Conservation (phyloP, 495 filamentous ascomycete genomes). For the Zalerion maritima region DNA sequence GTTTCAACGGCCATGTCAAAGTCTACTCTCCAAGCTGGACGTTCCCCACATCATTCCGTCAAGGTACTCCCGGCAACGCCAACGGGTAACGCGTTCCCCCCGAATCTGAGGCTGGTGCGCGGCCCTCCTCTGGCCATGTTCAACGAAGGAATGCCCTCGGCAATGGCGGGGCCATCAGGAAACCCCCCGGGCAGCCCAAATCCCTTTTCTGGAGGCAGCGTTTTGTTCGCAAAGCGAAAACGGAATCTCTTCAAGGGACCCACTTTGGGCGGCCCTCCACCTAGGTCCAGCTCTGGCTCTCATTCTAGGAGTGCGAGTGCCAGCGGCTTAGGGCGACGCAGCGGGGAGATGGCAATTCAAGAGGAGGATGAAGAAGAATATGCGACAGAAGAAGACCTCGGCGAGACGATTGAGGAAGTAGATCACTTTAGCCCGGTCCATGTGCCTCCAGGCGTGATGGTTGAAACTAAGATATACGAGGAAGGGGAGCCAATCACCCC, state of each 20-base stretch:
- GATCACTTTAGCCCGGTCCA: conserved; percentile 46
- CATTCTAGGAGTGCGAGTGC: conserved; percentile 39
- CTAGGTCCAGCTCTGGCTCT: conserved; percentile 16
- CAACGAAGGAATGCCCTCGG: conserved; percentile 32
- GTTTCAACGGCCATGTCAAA: conserved; percentile 52
- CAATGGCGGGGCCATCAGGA: conserved; percentile 18
- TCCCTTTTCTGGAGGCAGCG: conserved; percentile 29
- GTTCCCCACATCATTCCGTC: conserved; percentile 75
- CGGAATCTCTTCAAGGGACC: conserved; percentile 83
- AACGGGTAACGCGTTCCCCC: conserved; percentile 62
- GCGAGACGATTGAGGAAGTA: conserved; percentile 47
- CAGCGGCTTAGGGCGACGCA: conserved; percentile 33
- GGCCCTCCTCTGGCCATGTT: conserved; percentile 33
- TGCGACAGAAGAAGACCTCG: conserved; percentile 15
- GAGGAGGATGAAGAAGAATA: conserved; percentile 66
- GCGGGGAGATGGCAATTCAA: conserved; percentile 64
- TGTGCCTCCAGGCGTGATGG: conserved; percentile 32
- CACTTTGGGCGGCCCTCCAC: conserved; percentile 23
- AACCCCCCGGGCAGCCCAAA: conserved; percentile 27
- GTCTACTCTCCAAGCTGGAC: conserved; percentile 42
- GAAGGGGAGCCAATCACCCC: conserved; percentile 22
- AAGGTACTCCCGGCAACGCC: conserved; percentile 92
- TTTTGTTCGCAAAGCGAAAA: conserved; percentile 86
- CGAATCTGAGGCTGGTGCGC: conserved; percentile 73
- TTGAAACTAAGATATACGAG: conserved; percentile 38